A percentile compares a stretch with the other conserved stretches of the same genome.
Evolutionary conservation across 106 monocot genomes (phyloP).

Genomic region (Acorus gramineus): DNA sequence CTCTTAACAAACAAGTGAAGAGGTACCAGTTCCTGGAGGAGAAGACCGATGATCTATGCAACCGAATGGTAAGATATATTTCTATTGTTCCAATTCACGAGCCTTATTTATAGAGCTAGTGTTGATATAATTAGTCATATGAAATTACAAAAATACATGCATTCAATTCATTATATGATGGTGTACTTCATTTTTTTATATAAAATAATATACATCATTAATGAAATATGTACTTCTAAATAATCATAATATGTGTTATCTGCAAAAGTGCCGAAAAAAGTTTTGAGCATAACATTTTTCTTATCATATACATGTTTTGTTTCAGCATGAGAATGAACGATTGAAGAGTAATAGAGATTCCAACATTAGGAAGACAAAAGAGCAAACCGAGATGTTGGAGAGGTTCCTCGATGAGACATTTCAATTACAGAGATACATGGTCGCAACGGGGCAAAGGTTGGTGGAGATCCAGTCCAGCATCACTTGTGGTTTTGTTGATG

Average conservation of each 20-base stretch:
- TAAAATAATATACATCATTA: no score
- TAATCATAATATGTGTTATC: no score
- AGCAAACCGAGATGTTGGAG: conserved; percentile 34
- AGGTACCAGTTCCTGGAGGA: conserved; percentile 79
- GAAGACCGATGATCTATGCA: conserved; percentile 64
- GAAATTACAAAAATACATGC: no score
- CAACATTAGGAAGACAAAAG: conserved; percentile 11
- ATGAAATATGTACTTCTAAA: no score
- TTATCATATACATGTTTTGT: neutral
- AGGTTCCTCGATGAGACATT: conserved; percentile 78
- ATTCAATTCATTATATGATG: no score
- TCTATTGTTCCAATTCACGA: no score
- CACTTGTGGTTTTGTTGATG: conserved; percentile 9
- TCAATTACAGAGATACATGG: conserved; percentile 71
- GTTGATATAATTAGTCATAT: no score
- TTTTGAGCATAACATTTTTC: no score
- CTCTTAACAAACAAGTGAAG: conserved; percentile 72
- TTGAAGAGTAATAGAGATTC: conserved; percentile 12
- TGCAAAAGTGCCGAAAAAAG: no score
- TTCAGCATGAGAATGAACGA: conserved; percentile 44
- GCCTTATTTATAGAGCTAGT: no score
- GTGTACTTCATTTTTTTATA: no score
- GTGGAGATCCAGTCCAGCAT: conserved; percentile 61
- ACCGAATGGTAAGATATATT: conserved; percentile 45
- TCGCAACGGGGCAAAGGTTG: conserved; percentile 82